Percentiles rank a stretch among this genome's conserved stretches.
phyloP scores from a whole-genome alignment of 2,329 filamentous ascomycete genomes.

The Ceratocystis albifundus region DNA sequence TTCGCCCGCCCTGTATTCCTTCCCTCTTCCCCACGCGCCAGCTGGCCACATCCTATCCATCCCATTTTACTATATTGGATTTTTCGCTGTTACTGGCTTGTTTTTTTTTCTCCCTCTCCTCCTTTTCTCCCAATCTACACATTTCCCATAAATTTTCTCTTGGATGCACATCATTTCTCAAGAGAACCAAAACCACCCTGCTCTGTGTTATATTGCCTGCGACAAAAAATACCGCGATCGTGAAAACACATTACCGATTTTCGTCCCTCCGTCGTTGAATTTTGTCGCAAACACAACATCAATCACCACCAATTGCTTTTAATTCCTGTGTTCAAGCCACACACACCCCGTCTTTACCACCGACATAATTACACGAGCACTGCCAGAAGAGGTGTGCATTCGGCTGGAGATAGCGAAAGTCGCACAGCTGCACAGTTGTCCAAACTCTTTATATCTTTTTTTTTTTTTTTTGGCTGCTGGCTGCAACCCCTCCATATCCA shows the following conservation, averaged over 20 bases:
- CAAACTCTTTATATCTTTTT: neutral
- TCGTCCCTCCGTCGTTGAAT: neutral
- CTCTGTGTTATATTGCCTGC: constrained; percentile 8
- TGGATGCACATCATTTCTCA: neutral
- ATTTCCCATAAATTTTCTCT: constrained; percentile 1
- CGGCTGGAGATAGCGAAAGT: constrained; percentile 8
- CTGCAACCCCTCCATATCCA: neutral
- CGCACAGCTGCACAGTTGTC: neutral
- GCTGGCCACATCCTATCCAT: constrained; percentile 13
- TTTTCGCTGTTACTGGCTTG: neutral
- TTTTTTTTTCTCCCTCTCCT: constrained; percentile 12
- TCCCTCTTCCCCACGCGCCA: constrained; percentile 15
- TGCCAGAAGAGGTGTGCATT: neutral
- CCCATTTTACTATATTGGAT: neutral
- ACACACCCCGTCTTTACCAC: neutral
- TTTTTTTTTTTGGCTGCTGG: neutral
- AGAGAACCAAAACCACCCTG: constrained; percentile 7
- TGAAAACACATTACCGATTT: constrained; percentile 19
- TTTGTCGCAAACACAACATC: constrained; percentile 10
- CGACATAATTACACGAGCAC: constrained; percentile 4
- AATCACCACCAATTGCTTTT: constrained; percentile 2
- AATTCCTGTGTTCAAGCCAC: neutral
- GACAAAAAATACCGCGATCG: constrained; percentile 9
- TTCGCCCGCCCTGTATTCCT: constrained; percentile 9
- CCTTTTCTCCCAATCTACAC: constrained; percentile 1